Conservation (phyloP, 108 stramenopile species). For the Conticribra guillardii region DNA sequence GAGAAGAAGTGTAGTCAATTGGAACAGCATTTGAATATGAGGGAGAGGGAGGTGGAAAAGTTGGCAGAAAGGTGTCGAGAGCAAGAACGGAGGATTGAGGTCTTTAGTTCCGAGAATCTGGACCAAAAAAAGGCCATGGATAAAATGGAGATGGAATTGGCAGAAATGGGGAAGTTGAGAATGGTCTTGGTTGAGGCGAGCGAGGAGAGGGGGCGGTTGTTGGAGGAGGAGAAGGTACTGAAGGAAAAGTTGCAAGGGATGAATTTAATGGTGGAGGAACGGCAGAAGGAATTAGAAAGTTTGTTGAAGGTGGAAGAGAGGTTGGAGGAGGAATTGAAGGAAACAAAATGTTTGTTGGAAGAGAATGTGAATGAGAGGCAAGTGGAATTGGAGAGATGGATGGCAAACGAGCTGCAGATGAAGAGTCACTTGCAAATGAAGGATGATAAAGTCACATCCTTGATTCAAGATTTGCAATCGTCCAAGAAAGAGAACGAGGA, state of each 20-base stretch:
- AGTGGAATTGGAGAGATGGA: background rate
- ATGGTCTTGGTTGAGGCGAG: slow-evolving; percentile 3
- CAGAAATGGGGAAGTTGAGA: slow-evolving; percentile 13
- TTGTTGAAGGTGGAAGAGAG: background rate
- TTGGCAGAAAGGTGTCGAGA: slow-evolving; percentile 7
- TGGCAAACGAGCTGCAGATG: background rate
- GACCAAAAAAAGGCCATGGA: slow-evolving; percentile 2
- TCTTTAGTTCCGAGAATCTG: background rate
- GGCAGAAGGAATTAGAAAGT: slow-evolving; percentile 15
- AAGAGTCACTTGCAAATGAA: background rate
- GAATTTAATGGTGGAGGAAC: background rate
- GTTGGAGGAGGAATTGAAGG: slow-evolving; percentile 15
- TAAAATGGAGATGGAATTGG: slow-evolving; percentile 6
- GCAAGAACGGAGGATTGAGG: slow-evolving; percentile 23
- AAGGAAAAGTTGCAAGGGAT: background rate
- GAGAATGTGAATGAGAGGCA: background rate
- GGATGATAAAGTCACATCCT: background rate
- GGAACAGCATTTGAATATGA: slow-evolving; percentile 26
- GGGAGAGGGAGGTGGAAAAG: slow-evolving; percentile 19
- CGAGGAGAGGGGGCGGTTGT: background rate
- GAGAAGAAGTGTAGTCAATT: background rate
- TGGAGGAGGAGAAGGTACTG: background rate
- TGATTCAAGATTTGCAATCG: slow-evolving; percentile 1
- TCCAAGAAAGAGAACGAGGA: background rate
- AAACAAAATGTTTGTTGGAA: background rate